Base-by-base conservation (phyloP, 345 rosid genomes). In the Bruguiera sexangula region DNA sequence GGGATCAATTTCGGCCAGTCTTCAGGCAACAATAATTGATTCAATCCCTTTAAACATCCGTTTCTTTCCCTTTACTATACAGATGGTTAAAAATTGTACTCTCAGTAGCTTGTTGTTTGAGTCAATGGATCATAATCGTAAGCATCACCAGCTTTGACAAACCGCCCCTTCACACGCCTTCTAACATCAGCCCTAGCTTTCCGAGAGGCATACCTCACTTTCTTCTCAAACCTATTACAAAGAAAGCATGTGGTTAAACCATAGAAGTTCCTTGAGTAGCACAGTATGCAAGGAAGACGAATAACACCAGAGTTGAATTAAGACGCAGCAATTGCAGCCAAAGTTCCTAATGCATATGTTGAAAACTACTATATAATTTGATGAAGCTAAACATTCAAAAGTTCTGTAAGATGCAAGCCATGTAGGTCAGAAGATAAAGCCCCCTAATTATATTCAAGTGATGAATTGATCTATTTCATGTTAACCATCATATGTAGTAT, bases 151-250 rank as follows among this genome's bases (percentile, higher is more conserved):
- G 97, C 94, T 82, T 96, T 96, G 69, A 96, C 91, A 73, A 96
- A 96, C 24, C 99, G 70, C 13, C 99, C 99, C 82, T 92, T 96
- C 66, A 88, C 99, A 31, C 99, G 94, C 82, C 78, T 90, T 79
- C 99, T 85, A 62, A 90, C 98, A 66, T 96, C 98, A 57, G 99
- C 99, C 81, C 99, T 87, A 67, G 97, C 99, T 84, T 96, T 96
- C 57, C 98, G 96, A 51, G 99, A 92, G 60, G 88, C 98, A 77
- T 96, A 96, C 77, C 99, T 84, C 71, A 96, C 98, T 75, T 56
- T 84, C 86, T 92, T 96, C 69, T 88, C 97, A 82, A 96, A 96
- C 89, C 99, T 96, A 68, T 69, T 6, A 34, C 39, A 59, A 69
- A 75, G 50, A 9, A 69, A 60, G 26, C 21, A 20, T 5, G 6